Evolutionary conservation across 768 basidiomycete species (phyloP).

Genomic region (Naganishia vishniacii): DNA sequence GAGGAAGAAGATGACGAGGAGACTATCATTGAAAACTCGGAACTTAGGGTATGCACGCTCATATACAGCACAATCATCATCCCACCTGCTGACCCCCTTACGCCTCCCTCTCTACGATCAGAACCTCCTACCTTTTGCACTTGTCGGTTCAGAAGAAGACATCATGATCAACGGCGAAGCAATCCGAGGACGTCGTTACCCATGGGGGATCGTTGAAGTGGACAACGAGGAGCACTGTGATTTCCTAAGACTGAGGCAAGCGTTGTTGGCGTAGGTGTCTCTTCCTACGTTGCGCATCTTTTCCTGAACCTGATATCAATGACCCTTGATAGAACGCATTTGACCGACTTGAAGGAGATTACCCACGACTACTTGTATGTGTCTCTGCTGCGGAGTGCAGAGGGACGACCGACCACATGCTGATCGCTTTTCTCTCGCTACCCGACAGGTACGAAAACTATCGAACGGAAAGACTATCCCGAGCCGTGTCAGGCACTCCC

Average conservation of each 20-base stretch:
- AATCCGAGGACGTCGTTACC: conserved; percentile 89
- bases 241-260: conserved; percentile 85
- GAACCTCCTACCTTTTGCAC: conserved; percentile 91
- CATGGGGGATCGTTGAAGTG: conserved; percentile 97
- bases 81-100: neutral
- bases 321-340: conserved; percentile 60
- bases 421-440: neutral
- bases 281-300: conserved; percentile 56
- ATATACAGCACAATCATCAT: neutral
- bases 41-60: conserved; percentile 67
- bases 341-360: conserved; percentile 82
- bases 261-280: conserved; percentile 60
- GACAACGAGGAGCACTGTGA: conserved; percentile 99
- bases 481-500: conserved; percentile 74
- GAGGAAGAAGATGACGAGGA: conserved; percentile 99
- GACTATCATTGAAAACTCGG: conserved; percentile 93
- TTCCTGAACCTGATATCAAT: conserved; percentile 42
- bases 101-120: conserved; percentile 46
- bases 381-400: neutral
- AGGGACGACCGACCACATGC: neutral
- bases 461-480: conserved; percentile 92
- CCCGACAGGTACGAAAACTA: conserved; percentile 63
- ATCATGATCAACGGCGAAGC: conserved; percentile 79
- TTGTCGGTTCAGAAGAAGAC: conserved; percentile 96
- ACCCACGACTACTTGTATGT: conserved; percentile 79